Base-by-base conservation (phyloP, 805 yeast genomes). In the Myxozyma neotropica region DNA sequence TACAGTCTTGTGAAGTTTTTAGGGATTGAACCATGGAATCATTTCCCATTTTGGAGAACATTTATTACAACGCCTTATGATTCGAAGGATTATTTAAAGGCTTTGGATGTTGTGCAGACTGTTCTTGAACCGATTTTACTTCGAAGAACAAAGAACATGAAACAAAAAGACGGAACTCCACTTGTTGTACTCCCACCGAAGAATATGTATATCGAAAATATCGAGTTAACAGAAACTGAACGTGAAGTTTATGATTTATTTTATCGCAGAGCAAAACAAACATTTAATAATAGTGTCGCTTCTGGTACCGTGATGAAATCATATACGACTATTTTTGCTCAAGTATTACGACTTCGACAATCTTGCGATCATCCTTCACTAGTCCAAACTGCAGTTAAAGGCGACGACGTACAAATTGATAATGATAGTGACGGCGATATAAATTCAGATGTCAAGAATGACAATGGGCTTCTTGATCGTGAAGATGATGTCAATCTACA, bases 1-100 rank as follows among this genome's bases (percentile, higher is more conserved):
- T 92, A 82, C 70, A 86, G 96, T 4, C 73, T 91, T 50, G 82
- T 91, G 17, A 83, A 84, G 65, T 93, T 86, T 68, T 74, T 93
- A 49, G 78, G 84, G 44, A 73, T 92, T n/a, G 89, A 88, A 66
- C 98, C 98, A 0, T 93, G 97, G 97, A 78, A 85, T 40, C 87
- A 87, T 66, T 84, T 88, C 57, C 80, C 89, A 0, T 86, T 87
- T 63, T 93, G 98, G 98, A 87, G 86, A 66, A 83, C 89, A 15
- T 91, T 91, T 70, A 82, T 93, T 29, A 86, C 96, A 0, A 73
- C 79, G 12, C 97, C 97, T 0, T 92, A 89, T 73, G 94, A 89
- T 67, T 84, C 83, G 52, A 85, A 83, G 65, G 82, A 86, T 31
- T 80, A 87, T 23, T 78, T 82, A 5, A 84, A 85, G 64, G 93